Percentiles rank a stretch among this genome's conserved stretches.
Conservation (phyloP, 192 early-diverging fungal species). For the Linnemannia elongata region DNA sequence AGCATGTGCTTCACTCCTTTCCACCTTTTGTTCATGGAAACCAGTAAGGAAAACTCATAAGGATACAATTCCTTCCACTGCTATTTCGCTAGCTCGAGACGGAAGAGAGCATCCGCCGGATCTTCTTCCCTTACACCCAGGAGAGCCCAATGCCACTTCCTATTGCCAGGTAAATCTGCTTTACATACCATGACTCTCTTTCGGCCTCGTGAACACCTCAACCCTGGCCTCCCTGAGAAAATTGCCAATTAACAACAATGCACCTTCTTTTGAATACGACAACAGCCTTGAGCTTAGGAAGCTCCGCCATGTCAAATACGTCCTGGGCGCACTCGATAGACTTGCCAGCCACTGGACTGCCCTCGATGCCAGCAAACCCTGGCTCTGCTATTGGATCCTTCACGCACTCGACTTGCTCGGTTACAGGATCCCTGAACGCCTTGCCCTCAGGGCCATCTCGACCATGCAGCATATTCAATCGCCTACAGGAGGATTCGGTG, state of each 20-base stretch:
- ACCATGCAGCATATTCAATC: conserved; percentile 78
- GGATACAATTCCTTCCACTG: conserved; percentile 20
- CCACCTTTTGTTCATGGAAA: neutral
- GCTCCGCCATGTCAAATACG: conserved; percentile 38
- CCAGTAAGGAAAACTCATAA: neutral
- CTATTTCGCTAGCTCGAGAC: conserved; percentile 32
- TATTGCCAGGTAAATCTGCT: conserved; percentile 18
- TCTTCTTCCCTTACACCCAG: conserved; percentile 29
- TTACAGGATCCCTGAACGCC: conserved; percentile 59
- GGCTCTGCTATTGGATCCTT: conserved; percentile 93
- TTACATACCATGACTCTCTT: neutral
- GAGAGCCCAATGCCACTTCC: conserved; percentile 38
- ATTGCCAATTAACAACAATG: neutral
- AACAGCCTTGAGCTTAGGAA: conserved; percentile 35
- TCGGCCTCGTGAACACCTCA: neutral
- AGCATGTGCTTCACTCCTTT: neutral
- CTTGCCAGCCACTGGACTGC: conserved; percentile 32
- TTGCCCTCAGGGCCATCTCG: conserved; percentile 65
- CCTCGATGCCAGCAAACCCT: conserved; percentile 88
- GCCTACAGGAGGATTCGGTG: conserved; percentile 86
- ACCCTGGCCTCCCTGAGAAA: neutral
- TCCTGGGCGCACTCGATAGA: conserved; percentile 28
- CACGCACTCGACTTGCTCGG: conserved; percentile 87
- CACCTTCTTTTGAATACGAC: neutral
- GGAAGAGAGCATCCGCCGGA: conserved; percentile 31